A percentile compares a stretch with the other conserved stretches of the same genome.
Conservation (phyloP, 2,329 filamentous ascomycete species). For the Penicillium sp. region DNA sequence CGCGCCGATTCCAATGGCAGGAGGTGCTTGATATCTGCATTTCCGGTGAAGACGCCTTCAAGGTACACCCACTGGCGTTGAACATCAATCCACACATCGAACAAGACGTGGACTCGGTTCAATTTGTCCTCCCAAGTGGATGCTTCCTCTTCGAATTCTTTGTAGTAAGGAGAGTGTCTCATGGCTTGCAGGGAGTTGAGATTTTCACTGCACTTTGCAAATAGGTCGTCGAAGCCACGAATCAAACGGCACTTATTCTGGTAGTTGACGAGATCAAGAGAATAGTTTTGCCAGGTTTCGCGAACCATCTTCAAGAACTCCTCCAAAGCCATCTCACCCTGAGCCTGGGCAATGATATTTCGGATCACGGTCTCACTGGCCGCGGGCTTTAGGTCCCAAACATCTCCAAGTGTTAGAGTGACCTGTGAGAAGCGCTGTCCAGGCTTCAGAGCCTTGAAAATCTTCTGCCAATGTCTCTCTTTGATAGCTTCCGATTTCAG, state of each 20-base stretch:
- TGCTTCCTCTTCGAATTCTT: slow-evolving; percentile 97
- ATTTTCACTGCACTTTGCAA: slow-evolving; percentile 97
- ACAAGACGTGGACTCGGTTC: slow-evolving; percentile 93
- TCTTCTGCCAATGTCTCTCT: slow-evolving; percentile 95
- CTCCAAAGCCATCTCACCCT: slow-evolving; percentile 96
- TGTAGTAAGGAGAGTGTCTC: slow-evolving; percentile 98
- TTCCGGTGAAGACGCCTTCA: slow-evolving; percentile 97
- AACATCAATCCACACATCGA: slow-evolving; percentile 99
- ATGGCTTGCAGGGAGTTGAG: slow-evolving; percentile 96
- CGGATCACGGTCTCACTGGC: slow-evolving; percentile 83
- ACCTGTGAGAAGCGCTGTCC: slow-evolving; percentile 90
- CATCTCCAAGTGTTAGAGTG: slow-evolving; percentile 94
- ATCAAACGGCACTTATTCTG: slow-evolving; percentile 98
- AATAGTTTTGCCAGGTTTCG: slow-evolving; percentile 94
- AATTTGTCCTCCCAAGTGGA: slow-evolving; percentile 96
- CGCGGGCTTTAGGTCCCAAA: slow-evolving; percentile 93
- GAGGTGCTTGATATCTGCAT: slow-evolving; percentile 97
- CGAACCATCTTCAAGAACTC: slow-evolving; percentile 96
- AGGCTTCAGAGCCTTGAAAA: slow-evolving; percentile 92
- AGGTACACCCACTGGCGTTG: slow-evolving; percentile 99
- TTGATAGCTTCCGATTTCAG: slow-evolving; percentile 95
- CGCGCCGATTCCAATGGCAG: slow-evolving; percentile 93
- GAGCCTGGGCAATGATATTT: slow-evolving; percentile 90
- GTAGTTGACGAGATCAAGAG: slow-evolving; percentile 90
- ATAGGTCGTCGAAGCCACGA: slow-evolving; percentile 95